Conservation (phyloP, 805 yeast species). For the Jamesozyma lodderae region DNA sequence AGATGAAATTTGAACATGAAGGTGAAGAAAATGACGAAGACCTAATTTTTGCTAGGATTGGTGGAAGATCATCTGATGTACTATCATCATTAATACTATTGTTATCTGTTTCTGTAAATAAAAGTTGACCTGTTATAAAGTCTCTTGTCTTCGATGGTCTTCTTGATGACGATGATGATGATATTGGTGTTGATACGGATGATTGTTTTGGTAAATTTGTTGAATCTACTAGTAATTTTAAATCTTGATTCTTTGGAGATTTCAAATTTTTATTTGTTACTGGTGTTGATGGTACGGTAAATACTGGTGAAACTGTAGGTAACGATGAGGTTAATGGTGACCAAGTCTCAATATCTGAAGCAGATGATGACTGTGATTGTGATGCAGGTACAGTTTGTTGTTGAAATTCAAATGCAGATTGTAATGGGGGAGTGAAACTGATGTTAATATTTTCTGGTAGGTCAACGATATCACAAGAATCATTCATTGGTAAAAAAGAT, state of each 20-base stretch:
- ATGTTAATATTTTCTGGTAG: conserved; percentile 26
- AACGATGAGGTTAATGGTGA: too few species aligned
- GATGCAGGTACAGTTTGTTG: too few species aligned
- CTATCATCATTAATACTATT: background rate
- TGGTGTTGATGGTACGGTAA: too few species aligned
- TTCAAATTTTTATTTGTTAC: too few species aligned
- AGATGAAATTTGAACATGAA: background rate
- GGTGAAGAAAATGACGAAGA: background rate
- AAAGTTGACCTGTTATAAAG: conserved; percentile 4
- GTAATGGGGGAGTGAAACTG: too few species aligned
- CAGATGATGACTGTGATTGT: too few species aligned
- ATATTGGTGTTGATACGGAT: background rate
- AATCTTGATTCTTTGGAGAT: too few species aligned
- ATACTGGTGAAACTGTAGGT: too few species aligned
- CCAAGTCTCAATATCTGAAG: too few species aligned
- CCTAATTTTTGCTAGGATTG: background rate
- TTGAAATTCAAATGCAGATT: too few species aligned
- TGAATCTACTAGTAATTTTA: too few species aligned
- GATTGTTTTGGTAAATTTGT: background rate
- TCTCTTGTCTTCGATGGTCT: conserved; percentile 2
- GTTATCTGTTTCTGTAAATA: background rate
- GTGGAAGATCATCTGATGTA: background rate
- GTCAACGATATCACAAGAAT: conserved; percentile 26
- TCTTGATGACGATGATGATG: background rate
- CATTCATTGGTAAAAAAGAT: conserved; percentile 21